Conservation (phyloP, 306 rosid genomes). For the Nissolia schottii region DNA sequence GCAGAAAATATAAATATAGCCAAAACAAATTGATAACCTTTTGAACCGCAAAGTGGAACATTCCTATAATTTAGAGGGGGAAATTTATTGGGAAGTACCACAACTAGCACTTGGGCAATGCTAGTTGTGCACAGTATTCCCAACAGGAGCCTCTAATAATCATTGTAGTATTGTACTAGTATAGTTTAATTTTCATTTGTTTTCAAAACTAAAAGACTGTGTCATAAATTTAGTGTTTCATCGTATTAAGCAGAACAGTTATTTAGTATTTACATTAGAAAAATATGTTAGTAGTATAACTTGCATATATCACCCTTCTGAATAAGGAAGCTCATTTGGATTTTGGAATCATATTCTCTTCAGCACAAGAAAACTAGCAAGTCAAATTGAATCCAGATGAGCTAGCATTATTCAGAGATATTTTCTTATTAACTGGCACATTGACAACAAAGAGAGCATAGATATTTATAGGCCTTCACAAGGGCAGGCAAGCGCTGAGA, state of each 20-base stretch:
- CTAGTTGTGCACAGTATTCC: background rate
- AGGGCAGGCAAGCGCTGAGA: slow-evolving; percentile 1
- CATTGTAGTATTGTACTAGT: background rate
- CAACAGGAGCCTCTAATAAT: background rate
- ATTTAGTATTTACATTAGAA: background rate
- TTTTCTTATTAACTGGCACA: slow-evolving; percentile 2
- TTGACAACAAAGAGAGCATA: background rate
- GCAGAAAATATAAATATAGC: background rate
- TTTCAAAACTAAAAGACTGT: background rate
- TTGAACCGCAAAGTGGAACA: background rate
- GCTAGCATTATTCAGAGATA: background rate
- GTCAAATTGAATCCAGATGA: background rate
- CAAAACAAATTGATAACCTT: background rate
- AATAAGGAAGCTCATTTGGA: slow-evolving; percentile 6
- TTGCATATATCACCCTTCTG: background rate
- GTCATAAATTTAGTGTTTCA: background rate
- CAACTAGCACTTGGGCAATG: background rate
- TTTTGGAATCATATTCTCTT: background rate
- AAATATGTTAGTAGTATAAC: background rate
- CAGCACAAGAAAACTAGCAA: background rate
- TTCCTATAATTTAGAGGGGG: background rate
- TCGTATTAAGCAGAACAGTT: background rate
- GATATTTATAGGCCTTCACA: slow-evolving; percentile 6
- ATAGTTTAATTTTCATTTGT: background rate
- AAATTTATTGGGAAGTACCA: background rate